phyloP scores from a whole-genome alignment of 805 yeast species.

The Saturnispora besseyi region DNA sequence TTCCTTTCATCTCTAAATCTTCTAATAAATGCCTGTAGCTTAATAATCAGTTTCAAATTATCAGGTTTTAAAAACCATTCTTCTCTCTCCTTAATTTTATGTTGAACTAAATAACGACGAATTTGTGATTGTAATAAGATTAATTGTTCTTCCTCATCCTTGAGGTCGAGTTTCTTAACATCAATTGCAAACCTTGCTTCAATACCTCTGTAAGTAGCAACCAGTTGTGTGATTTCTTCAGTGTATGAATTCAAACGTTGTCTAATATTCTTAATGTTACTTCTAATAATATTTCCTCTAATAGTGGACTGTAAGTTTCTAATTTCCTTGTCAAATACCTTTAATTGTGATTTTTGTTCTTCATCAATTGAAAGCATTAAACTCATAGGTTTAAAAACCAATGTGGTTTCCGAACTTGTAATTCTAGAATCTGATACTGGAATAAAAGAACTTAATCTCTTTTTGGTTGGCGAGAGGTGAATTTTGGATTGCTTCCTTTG shows the following conservation, averaged over 20 bases:
- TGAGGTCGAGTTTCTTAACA: conserved; percentile 42
- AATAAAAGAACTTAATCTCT: conserved; percentile 22
- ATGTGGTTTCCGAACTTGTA: background rate
- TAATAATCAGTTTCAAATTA: conserved; percentile 52
- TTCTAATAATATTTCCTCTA: conserved; percentile 35
- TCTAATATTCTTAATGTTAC: conserved; percentile 16
- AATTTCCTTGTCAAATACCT: conserved; percentile 3
- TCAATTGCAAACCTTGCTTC: conserved; percentile 50
- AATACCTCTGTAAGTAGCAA: conserved; percentile 56
- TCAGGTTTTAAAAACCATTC: conserved; percentile 39
- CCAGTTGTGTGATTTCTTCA: conserved; percentile 36
- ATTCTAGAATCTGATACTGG: conserved; percentile 8
- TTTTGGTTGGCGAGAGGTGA: conserved; percentile 15
- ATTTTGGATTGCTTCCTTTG: conserved; percentile 7
- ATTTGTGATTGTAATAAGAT: conserved; percentile 44
- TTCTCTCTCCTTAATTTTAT: conserved; percentile 26
- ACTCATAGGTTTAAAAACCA: conserved; percentile 3
- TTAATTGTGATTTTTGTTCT: background rate
- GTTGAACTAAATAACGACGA: conserved; percentile 41
- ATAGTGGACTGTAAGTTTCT: conserved; percentile 50
- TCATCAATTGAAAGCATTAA: background rate
- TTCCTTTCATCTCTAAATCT: conserved; percentile 62
- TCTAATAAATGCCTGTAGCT: conserved; percentile 66
- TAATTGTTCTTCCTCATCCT: conserved; percentile 33
- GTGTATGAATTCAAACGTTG: conserved; percentile 15